Percentiles rank a stretch among this genome's conserved stretches.
These are phyloP conservation scores for Spergularia azorica DNA, from an alignment of 179 eudicot species.

Conservation along the genomic window DNA sequence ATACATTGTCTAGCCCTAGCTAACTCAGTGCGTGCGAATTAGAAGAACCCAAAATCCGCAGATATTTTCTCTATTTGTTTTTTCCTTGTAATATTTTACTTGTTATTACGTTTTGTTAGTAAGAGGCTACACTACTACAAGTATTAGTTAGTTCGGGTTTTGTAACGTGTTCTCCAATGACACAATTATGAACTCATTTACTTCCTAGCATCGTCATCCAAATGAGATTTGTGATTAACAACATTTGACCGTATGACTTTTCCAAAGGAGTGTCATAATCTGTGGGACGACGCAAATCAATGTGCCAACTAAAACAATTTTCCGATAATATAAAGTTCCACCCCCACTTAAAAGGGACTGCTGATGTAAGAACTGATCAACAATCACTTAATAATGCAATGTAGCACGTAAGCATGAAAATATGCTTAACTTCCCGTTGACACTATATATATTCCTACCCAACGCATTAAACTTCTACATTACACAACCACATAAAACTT, in stretches of 20 bases:
- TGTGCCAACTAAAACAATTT: constrained; percentile 11
- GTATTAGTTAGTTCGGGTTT: too few species aligned
- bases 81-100: too few species aligned
- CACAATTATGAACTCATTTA: too few species aligned
- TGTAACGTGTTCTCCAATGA: too few species aligned
- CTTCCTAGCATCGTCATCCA: too few species aligned
- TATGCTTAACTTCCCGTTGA: constrained; percentile 25
- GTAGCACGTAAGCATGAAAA: constrained; percentile 17
- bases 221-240: too few species aligned
- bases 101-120: too few species aligned
- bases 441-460: not conserved
- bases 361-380: constrained; percentile 20
- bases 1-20: too few species aligned
- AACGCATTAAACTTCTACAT: not conserved
- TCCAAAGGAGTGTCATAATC: constrained; percentile 5
- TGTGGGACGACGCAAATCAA: not conserved
- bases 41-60: too few species aligned
- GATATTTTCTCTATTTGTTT: too few species aligned
- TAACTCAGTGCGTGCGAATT: too few species aligned
- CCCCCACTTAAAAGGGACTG: not conserved
- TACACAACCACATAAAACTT: not conserved
- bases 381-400: not conserved
- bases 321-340: not conserved
- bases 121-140: too few species aligned
- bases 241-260: not conserved